Evolutionary conservation across 306 rosid species (phyloP).

Genomic region (Urtica urens): DNA sequence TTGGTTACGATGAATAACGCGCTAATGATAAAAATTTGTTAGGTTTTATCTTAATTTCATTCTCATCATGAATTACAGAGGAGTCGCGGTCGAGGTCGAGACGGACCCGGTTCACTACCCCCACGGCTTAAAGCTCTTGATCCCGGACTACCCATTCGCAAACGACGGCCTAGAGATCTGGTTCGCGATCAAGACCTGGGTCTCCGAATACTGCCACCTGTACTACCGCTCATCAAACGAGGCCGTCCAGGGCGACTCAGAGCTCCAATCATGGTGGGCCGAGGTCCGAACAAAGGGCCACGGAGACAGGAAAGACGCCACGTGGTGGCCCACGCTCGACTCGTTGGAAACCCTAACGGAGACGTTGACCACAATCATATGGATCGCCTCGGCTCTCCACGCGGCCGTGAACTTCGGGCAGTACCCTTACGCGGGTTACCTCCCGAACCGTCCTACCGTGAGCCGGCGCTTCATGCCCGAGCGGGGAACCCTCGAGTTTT

Average conservation of each 20-base stretch:
- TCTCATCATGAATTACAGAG: conserved; percentile 28
- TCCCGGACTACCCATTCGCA: conserved; percentile 82
- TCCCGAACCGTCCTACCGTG: conserved; percentile 88
- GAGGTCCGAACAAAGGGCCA: conserved; percentile 67
- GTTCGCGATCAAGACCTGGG: conserved; percentile 78
- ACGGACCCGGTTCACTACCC: conserved; percentile 38
- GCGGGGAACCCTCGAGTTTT: conserved; percentile 63
- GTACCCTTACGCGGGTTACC: conserved; percentile 84
- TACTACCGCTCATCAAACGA: conserved; percentile 55
- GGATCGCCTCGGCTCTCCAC: conserved; percentile 94
- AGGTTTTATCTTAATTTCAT: conserved; percentile 4
- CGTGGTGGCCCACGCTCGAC: conserved; percentile 81
- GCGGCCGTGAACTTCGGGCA: conserved; percentile 98
- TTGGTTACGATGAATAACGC: too few relatives aligned
- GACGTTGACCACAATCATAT: conserved; percentile 63
- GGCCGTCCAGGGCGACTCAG: conserved; percentile 37
- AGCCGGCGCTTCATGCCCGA: conserved; percentile 97
- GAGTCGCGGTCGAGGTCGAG: conserved; percentile 69
- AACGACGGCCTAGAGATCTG: conserved; percentile 84
- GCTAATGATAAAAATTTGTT: too few relatives aligned
- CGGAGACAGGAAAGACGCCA: conserved; percentile 61
- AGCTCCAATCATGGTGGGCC: conserved; percentile 71
- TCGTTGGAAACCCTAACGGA: conserved; percentile 44
- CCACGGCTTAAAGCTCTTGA: conserved; percentile 60
- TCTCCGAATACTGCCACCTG: conserved; percentile 47